A percentile compares a stretch with the other conserved stretches of the same genome.
Evolutionary conservation across 2,329 filamentous ascomycete genomes (phyloP).

Genomic region (Sclerotinia glacialis): DNA sequence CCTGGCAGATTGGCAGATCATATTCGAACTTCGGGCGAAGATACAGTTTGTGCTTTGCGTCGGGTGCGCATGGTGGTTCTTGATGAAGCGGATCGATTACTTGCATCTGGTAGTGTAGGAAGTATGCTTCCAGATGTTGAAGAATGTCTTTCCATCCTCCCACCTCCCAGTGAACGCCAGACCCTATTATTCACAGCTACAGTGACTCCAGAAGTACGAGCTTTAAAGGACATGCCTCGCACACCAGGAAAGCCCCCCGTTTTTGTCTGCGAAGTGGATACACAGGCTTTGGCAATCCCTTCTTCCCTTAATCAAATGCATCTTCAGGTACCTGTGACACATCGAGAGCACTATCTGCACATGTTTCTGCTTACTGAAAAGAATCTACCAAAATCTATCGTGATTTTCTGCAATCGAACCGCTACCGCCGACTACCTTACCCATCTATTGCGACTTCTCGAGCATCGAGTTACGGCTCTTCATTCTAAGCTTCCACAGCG

Average conservation of each 20-base stretch:
- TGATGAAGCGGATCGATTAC: slow-evolving; percentile 89
- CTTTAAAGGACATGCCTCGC: slow-evolving; percentile 73
- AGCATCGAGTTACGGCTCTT: slow-evolving; percentile 85
- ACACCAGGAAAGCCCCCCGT: slow-evolving; percentile 69
- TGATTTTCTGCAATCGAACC: slow-evolving; percentile 94
- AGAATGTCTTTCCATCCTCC: slow-evolving; percentile 64
- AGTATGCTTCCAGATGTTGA: slow-evolving; percentile 25
- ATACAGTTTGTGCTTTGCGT: slow-evolving; percentile 79
- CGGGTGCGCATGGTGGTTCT: slow-evolving; percentile 84
- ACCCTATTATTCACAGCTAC: slow-evolving; percentile 96
- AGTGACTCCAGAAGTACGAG: slow-evolving; percentile 86
- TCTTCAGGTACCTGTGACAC: slow-evolving; percentile 82
- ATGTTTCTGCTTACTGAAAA: slow-evolving; percentile 75
- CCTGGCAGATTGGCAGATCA: slow-evolving; percentile 92
- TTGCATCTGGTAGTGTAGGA: slow-evolving; percentile 58
- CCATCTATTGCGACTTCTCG: slow-evolving; percentile 78
- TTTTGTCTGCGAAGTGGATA: slow-evolving; percentile 87
- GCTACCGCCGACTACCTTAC: slow-evolving; percentile 85
- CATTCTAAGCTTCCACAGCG: slow-evolving; percentile 84
- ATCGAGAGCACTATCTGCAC: slow-evolving; percentile 94
- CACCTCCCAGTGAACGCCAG: slow-evolving; percentile 75
- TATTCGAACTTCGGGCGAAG: slow-evolving; percentile 84
- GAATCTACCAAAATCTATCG: slow-evolving; percentile 74
- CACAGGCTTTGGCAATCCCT: slow-evolving; percentile 71
- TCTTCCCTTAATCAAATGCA: slow-evolving; percentile 79